Conservation (phyloP, 163 green algal genomes). For the Chlorella variabilis region DNA sequence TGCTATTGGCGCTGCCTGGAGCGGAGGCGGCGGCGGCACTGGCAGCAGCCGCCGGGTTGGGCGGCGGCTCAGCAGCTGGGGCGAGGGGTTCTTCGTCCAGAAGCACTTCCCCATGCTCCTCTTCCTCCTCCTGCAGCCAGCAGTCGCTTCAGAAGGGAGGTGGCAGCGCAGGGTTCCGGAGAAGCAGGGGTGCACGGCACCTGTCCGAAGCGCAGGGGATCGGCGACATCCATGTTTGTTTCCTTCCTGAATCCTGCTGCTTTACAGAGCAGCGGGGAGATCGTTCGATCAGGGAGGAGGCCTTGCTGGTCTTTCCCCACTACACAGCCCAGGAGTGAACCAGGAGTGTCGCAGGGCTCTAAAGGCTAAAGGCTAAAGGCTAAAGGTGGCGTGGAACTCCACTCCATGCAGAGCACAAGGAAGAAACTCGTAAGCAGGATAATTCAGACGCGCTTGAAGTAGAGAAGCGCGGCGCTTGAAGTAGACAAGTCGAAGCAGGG, state of each 20-base stretch:
- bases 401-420: no score
- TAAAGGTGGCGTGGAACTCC: no score
- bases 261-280: not conserved
- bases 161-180: not conserved
- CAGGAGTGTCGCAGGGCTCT: no score
- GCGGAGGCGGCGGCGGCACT: not conserved
- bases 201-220: conserved; percentile 22
- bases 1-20: not conserved
- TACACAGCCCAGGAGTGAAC: no score
- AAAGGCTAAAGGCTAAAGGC: no score
- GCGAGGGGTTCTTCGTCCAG: not conserved
- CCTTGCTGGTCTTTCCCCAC: no score
- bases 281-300: no score
- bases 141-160: no score
- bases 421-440: no score
- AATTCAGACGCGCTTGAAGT: no score
- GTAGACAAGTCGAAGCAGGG: no score
- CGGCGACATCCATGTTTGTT: not conserved
- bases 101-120: conserved; percentile 18
- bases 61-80: not conserved
- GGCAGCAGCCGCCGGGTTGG: not conserved
- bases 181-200: not conserved
- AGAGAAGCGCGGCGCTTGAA: no score
- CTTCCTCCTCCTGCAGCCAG: not conserved
- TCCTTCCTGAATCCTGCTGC: not conserved